Base-by-base conservation (phyloP, 768 basidiomycete genomes). In the Gloeophyllum trabeum region DNA sequence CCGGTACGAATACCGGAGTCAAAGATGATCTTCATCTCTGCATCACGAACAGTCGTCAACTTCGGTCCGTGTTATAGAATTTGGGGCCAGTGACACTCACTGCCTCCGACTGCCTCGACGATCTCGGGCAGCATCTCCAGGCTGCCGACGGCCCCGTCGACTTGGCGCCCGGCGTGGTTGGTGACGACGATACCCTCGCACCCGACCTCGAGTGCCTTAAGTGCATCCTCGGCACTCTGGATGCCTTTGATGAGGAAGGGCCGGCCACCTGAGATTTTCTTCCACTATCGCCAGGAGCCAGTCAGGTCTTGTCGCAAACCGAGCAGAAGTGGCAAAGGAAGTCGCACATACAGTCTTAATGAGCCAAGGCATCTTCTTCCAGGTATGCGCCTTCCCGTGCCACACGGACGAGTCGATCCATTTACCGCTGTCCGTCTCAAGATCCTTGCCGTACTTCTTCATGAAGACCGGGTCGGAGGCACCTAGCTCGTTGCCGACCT, bases 191-290 rank as follows among this genome's bases (percentile, higher is more conserved):
- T 70, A 4, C 73, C 72, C 41, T 70, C 68, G 48, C 68, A 68
- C 0, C 73, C 73, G 10, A 67, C 41, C 14, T 69, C 62, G 13
- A 62, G 55, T 4, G 71, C 71, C 47, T 61, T 68, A n/a, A 56
- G 48, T 0, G 74, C 73, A 46, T 76, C 73, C 6, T 59, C 61
- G 4, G 57, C 64, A 45, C 52, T 60, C 51, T 74, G 71, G 28
- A 74, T 70, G 39, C 74, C 74, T 56, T 77, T 77, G 42, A 76
- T 47, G 12, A 75, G 60, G 54, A 76, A 71, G 3, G 74, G 72
- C 6, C 70, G 58, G 4, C 65, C 65, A n/a, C 55, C 52, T 1
- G 69, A 69, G 42, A 72, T 68, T 37, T 59, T 55, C 47, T 68
- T 69, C 69, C 69, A 74, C 64, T 69, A 43, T 25, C n/a, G 4